Evolutionary conservation across 2,329 filamentous ascomycete genomes (phyloP), one percentile per base, ranked within the genome.

Genomic region (Apiospora arundinis): DNA sequence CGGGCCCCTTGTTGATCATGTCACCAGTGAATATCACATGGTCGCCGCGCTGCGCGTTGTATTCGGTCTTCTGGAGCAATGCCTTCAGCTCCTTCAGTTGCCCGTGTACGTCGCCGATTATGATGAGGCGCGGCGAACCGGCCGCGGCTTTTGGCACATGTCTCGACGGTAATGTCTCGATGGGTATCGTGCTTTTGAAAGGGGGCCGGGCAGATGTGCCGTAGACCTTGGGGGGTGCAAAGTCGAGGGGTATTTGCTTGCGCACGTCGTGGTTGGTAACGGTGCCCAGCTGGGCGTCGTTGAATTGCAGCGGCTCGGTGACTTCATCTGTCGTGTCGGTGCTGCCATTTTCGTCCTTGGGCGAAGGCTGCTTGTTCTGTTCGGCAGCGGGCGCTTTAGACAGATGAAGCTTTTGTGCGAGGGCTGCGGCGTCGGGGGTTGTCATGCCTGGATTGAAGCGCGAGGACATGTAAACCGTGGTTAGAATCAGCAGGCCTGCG

Each of bases 31-130:
- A 86, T 25, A 97, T 85, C 49, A 97, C 83, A 78, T 95, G 93
- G 80, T 97, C 95, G 67, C 83, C 85, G 18, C 85, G 82, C 37
- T 82, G 70, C 46, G 92, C 81, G 81, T 94, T 95, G 21, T 85
- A 80, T 18, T 70, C 79, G 28, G 92, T 83, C 77, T 93, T 91
- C 6, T 87, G 80, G 37, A 98, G 87, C 16, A 98, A 86, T 21
- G 85, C 79, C 79, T 86, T 82, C 79, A 94, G 86, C 73, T 94
- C 89, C 16, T 88, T 80, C 75, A 90, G 90, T 85, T 96, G 96
- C 67, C 96, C 96, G 83, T 98, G 95, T 18, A 98, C 94, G 82
- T 99, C 96, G 70, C 96, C 95, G 45, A 98, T 86, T 73, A 98
- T 86, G 45, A 98, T 85, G 32, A 99, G 84, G 23, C 95, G 86